Base-by-base conservation (phyloP, 2,329 filamentous ascomycete species). In the Myriosclerotinia scirpicola region DNA sequence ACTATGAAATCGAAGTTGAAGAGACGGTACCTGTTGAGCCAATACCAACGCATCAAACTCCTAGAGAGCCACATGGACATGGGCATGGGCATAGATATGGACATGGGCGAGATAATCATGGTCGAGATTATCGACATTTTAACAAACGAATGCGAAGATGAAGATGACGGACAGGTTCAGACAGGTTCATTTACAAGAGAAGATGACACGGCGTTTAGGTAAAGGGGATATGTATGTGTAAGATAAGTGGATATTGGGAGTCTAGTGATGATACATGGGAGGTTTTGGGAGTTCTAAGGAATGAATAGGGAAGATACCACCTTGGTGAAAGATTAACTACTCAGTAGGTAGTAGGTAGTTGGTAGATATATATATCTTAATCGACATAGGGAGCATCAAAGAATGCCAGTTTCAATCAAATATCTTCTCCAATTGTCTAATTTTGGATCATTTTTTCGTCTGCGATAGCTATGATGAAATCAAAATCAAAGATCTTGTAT, bases 1-100 rank as follows among this genome's bases (percentile, higher is more conserved):
- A 93, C 75, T 88, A 89, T 73, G 88, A 90, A 75, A 81, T 91
- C 53, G 92, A 96, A 75, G 86, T 93, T 34, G 92, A 96, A 71
- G 88, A 91, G 72, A 69, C 72, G 68, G 59, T 65, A 64, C n/a
- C 67, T 68, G 54, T 71, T 67, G 59, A 65, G 69, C 56, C 69
- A 67, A 52, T 67, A 68, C 60, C 66, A 26, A 52, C 67, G 0
- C 64, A 61, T 8, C 64, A 65, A 44, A 36, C 46, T 30, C 66
- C 68, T 1, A 69, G 69, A 67, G 69, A 67, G 38, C 67, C 68
- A 62, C 66, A 63, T 66, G 58, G 64, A 34, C 53, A 65, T 53
- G 62, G 62, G 3, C 38, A 55, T 15, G 63, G 62, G 1, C 62
- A 61, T 34, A 30, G 71, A 20, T 42, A 68, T 66, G 50, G 56